Evolutionary conservation across 2,329 filamentous ascomycete genomes (phyloP), one percentile per base, ranked within the genome.

Genomic region (Graphium sp.): DNA sequence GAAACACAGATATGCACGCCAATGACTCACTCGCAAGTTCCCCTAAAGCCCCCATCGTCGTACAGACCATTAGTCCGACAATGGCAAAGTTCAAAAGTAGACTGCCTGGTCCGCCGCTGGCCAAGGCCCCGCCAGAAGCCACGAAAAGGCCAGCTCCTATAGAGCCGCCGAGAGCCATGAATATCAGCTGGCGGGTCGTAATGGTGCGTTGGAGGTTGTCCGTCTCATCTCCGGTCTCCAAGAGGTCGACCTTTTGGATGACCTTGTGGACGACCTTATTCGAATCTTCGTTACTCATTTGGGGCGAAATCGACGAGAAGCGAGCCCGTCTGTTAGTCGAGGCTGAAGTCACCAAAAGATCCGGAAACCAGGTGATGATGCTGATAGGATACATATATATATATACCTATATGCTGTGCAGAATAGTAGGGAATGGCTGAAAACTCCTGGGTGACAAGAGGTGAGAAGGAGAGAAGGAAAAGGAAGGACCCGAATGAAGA

Each of bases 81-180:
- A 49, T 19, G 17, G 39, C 32, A 32, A 49, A 53, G 26, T 44
- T 47, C 24, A 49, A 25, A 16, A 51, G 34, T 19, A 50, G 38
- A 9, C 40, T 39, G 4, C 35, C 43, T 0, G 49, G 46, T 1
- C 50, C 50, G 12, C 45, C 48, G 11, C 38, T 37, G 12, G 40
- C 39, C 9, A 53, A 39, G 14, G 44, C 46, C 12, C 36, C 37
- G 12, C 44, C 46, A 4, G 47, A 49, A 11, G 44, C 46, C 7
- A 52, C 40, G 23, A 53, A 42, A 2, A 53, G 38, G 3, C 50
- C 50, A 7, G 49, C 49, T 7, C 49, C 49, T 29, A 53, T 52
- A 24, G 48, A 50, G 18, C 47, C 44, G 5, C 46, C 43, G 3
- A 52, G 36, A 11, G 48, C 48, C 39, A 53, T 49, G 22, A 49